phyloP scores from a whole-genome alignment of 176 grass and related monocot species.

The Aegilops longissima region DNA sequence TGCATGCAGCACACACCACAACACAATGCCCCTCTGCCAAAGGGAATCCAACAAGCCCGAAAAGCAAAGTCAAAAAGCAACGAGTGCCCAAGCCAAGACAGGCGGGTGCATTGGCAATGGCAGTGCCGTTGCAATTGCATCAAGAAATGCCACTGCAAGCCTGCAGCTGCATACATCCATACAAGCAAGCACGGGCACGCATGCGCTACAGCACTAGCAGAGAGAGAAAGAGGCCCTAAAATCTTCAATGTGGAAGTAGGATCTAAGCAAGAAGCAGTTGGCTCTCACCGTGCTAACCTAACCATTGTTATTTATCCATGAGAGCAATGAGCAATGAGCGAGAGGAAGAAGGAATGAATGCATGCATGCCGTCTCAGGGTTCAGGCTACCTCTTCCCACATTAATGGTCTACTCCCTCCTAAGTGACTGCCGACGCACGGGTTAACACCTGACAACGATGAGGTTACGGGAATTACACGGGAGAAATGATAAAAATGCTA shows the following conservation, averaged over 20 bases:
- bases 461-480: constrained; percentile 46
- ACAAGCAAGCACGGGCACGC: constrained; percentile 16
- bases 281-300: constrained; percentile 25
- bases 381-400: constrained; percentile 8
- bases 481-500: constrained; percentile 29
- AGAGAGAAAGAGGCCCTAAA: background rate
- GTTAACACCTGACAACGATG: constrained; percentile 29
- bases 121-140: constrained; percentile 20
- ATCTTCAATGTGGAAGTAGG: background rate
- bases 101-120: background rate
- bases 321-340: background rate
- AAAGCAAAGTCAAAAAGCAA: constrained; percentile 54
- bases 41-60: constrained; percentile 62
- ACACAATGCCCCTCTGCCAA: constrained; percentile 37
- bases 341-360: background rate
- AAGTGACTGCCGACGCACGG: constrained; percentile 29
- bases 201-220: background rate
- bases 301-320: constrained; percentile 32
- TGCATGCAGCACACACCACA: constrained; percentile 23
- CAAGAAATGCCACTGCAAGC: constrained; percentile 23
- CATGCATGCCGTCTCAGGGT: background rate
- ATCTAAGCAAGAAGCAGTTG: background rate
- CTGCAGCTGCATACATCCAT: constrained; percentile 8
- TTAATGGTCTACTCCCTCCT: constrained; percentile 22
- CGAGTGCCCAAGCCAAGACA: constrained; percentile 31